Conservation (phyloP, 2,329 filamentous ascomycete genomes). For the Graphiopsis chlorocephala region DNA sequence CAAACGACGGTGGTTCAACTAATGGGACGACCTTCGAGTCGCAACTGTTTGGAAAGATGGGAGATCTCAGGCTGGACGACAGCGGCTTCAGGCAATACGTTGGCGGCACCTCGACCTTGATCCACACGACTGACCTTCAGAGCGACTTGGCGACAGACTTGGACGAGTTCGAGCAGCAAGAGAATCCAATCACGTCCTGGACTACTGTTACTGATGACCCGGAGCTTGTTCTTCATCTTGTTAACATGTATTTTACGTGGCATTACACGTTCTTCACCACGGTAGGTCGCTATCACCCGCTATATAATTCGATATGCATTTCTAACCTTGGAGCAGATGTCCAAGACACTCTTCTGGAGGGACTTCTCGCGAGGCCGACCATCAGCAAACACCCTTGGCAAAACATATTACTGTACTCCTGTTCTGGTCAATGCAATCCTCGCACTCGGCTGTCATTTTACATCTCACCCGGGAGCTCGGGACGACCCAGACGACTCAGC, state of each 20-base stretch:
- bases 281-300: not conserved
- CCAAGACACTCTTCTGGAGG: slow-evolving; percentile 79
- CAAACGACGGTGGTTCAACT: slow-evolving; percentile 36
- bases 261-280: slow-evolving; percentile 91
- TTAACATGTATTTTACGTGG: slow-evolving; percentile 98
- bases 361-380: slow-evolving; percentile 75
- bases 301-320: not conserved
- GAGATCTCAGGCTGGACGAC: slow-evolving; percentile 73
- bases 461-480: slow-evolving; percentile 69
- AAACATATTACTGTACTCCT: slow-evolving; percentile 79
- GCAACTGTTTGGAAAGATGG: slow-evolving; percentile 89
- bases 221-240: slow-evolving; percentile 76
- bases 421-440: slow-evolving; percentile 92
- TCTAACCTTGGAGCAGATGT: slow-evolving; percentile 58
- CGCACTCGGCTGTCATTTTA: slow-evolving; percentile 90
- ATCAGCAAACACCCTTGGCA: slow-evolving; percentile 44
- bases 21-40: slow-evolving; percentile 58
- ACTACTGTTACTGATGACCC: slow-evolving; percentile 79
- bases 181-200: slow-evolving; percentile 79
- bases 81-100: slow-evolving; percentile 88
- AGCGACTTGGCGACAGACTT: slow-evolving; percentile 34
- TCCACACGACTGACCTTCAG: slow-evolving; percentile 64
- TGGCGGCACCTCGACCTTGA: slow-evolving; percentile 88
- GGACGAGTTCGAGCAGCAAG: slow-evolving; percentile 51
- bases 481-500: slow-evolving; percentile 69